phyloP scores from a whole-genome alignment of 2,329 filamentous ascomycete species.

The Cordyceps tenuipes region DNA sequence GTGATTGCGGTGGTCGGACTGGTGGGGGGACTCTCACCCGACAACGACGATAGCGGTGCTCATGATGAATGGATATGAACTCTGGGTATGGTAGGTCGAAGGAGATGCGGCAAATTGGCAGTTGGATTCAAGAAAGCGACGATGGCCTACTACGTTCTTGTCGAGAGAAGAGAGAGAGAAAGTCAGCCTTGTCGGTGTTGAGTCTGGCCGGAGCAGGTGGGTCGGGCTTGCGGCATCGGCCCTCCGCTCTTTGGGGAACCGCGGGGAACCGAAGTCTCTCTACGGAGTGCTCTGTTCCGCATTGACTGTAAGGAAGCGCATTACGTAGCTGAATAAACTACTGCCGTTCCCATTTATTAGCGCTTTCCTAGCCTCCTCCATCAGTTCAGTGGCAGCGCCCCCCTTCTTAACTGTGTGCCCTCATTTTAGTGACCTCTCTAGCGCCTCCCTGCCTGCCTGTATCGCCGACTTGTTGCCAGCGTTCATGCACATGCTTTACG shows the following conservation, averaged over 20 bases:
- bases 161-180: background rate
- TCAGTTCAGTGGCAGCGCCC: too few species aligned
- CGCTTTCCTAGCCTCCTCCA: too few species aligned
- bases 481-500: too few species aligned
- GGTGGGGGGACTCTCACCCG: constrained; percentile 19
- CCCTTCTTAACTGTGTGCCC: too few species aligned
- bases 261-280: background rate
- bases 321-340: too few species aligned
- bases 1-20: background rate
- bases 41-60: constrained; percentile 26
- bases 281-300: background rate
- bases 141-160: background rate
- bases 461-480: too few species aligned
- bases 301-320: background rate
- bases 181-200: background rate
- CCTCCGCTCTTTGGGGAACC: background rate
- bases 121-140: background rate
- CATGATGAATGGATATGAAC: constrained; percentile 16
- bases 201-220: background rate
- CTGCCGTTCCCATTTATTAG: too few species aligned
- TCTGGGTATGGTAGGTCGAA: too few species aligned
- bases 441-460: too few species aligned
- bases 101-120: background rate
- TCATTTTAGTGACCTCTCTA: too few species aligned
- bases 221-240: constrained; percentile 6